Base-by-base conservation (phyloP, 2,329 filamentous ascomycete species). In the Lecanicillium sp. region DNA sequence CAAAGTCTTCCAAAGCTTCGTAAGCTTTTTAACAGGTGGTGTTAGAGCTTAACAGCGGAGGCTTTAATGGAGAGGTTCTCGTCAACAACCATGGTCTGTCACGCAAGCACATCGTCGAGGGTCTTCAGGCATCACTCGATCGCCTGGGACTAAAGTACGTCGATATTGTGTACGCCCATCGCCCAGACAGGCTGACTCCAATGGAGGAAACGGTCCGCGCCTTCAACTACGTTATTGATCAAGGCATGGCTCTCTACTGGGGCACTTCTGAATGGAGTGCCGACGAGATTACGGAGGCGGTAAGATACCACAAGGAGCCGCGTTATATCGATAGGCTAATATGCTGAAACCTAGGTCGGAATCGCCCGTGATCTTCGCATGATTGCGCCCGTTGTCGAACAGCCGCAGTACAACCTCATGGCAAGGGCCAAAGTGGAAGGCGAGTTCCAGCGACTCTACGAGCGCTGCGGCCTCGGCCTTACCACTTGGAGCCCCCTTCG, bases 161-260 rank as follows among this genome's bases (percentile, higher is more conserved):
- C 27, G 81, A 84, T 51, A 62, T 84, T 29, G 68, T 85, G 47
- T 83, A 81, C 51, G 79, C 80, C 13, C 81, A 85, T 60, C 71
- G 80, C 14, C 77, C 79, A 2, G 81, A 86, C 53, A 69, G 76
- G 7, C 64, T 74, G 33, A 84, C 79, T 0, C 80, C 80, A 2
- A 84, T 84, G 61, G 78, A 83, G 56, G 80, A 84, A 62, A 77
- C 72, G 3, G 79, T 85, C 28, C 74, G 79, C 37, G 78, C 74
- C 36, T 84, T 85, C 65, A 84, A 84, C 64, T 68, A 82, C 56
- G 61, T 84, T 37, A 83, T 86, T 55, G 66, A 77, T 56, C 69
- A 67, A 1, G 81, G 81, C 46, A 79, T 83, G 60, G 75, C 77
- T 3, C 74, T 84, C 47, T 83, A 84, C 64, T 83, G 79, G 78